Conservation (phyloP, 305 asterid species). For the Fraxinus angustifolia region DNA sequence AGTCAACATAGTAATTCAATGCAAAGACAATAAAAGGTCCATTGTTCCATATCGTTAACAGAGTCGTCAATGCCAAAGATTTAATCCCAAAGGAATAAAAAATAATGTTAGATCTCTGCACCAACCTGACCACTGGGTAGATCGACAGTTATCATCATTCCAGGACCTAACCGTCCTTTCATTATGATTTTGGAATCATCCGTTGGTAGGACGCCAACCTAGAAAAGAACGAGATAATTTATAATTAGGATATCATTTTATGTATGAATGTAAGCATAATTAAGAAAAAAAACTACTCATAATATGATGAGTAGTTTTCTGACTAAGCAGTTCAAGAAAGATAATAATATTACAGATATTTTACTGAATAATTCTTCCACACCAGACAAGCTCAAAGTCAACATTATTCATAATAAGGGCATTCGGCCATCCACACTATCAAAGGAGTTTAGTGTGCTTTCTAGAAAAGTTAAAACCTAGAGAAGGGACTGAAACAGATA, state of each 20-base stretch:
- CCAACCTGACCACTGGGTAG: conserved; percentile 84
- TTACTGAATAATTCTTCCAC: background rate
- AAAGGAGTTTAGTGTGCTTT: background rate
- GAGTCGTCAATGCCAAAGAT: background rate
- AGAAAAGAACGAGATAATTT: conserved; percentile 26
- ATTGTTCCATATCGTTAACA: background rate
- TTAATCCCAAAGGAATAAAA: conserved; percentile 5
- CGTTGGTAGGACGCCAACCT: conserved; percentile 95
- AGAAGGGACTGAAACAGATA: conserved; percentile 6
- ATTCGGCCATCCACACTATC: background rate
- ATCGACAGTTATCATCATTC: conserved; percentile 99
- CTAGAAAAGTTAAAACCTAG: background rate
- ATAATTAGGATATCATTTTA: conserved; percentile 16
- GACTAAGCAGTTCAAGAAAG: conserved; percentile 14
- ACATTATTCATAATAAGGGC: background rate
- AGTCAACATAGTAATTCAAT: conserved; percentile 8
- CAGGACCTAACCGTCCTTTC: conserved; percentile 99
- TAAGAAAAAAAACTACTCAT: conserved; percentile 11
- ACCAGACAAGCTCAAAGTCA: background rate
- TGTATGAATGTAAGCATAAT: background rate
- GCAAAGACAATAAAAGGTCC: conserved; percentile 1
- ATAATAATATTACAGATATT: background rate
- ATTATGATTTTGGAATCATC: conserved; percentile 88
- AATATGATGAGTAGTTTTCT: background rate
- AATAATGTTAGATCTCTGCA: conserved; percentile 15